phyloP scores from a whole-genome alignment of 345 rosid species.

The Boechera retrofracta region DNA sequence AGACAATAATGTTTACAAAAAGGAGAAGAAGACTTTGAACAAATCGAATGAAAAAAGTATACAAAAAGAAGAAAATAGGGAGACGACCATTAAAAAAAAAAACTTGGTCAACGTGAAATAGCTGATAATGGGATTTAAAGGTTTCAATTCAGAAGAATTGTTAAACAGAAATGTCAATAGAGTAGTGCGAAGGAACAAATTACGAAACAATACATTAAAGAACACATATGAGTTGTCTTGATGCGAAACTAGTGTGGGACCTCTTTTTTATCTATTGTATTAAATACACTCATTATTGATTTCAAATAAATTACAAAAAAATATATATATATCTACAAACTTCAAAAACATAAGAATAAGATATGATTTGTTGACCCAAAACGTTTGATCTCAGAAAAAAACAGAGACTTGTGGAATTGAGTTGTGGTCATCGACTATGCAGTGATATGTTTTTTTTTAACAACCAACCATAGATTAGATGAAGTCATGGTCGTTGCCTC shows the following conservation, averaged over 20 bases:
- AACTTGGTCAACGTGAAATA: constrained; percentile 44
- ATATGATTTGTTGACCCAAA: constrained; percentile 18
- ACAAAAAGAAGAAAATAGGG: not conserved
- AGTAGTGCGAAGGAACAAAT: constrained; percentile 28
- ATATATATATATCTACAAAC: constrained; percentile 5
- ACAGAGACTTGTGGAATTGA: constrained; percentile 3
- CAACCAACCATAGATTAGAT: not conserved
- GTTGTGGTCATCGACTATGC: constrained; percentile 39
- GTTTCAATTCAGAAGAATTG: constrained; percentile 7
- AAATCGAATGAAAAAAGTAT: not conserved
- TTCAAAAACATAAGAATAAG: constrained; percentile 4
- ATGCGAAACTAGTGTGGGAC: constrained; percentile 32
- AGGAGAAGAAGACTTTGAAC: constrained; percentile 38
- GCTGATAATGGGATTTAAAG: constrained; percentile 32
- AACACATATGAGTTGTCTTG: constrained; percentile 38
- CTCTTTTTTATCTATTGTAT: constrained; percentile 24
- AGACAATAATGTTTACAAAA: constrained; percentile 30
- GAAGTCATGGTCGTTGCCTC: constrained; percentile 16
- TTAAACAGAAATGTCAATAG: constrained; percentile 1
- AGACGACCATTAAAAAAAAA: not conserved
- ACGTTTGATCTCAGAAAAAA: not conserved
- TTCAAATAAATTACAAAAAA: not conserved
- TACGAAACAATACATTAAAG: constrained; percentile 34
- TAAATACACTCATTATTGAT: constrained; percentile 30
- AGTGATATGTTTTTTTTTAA: not conserved